Percentiles rank a stretch among this genome's conserved stretches.
Conservation (phyloP, 2,329 filamentous ascomycete genomes). For the Arthrobotrys sphaeroides region DNA sequence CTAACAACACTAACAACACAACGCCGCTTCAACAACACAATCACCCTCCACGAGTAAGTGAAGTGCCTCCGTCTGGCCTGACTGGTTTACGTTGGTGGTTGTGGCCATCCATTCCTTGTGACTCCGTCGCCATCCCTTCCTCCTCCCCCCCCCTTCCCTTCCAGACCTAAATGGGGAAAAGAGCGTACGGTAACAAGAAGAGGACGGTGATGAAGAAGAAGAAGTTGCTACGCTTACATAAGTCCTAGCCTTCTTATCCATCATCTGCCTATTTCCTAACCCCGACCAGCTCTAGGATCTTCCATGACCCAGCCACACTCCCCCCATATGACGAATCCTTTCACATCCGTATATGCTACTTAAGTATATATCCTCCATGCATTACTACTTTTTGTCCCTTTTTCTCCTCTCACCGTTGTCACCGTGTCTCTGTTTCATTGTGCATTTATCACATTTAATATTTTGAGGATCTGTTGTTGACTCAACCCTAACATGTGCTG, state of each 20-base stretch:
- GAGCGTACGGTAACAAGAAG: no score
- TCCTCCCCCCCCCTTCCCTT: neutral
- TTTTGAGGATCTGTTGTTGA: conserved; percentile 3
- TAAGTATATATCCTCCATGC: neutral
- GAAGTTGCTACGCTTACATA: neutral
- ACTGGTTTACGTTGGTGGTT: neutral
- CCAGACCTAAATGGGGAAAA: neutral
- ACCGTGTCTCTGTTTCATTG: neutral
- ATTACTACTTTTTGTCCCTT: neutral
- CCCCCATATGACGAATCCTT: conserved; percentile 47
- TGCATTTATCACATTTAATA: neutral
- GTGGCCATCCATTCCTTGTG: conserved; percentile 24
- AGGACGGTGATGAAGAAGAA: neutral
- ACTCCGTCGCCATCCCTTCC: neutral
- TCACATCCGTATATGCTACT: neutral
- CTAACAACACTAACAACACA: no score
- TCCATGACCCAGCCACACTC: conserved; percentile 34
- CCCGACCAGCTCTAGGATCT: conserved; percentile 38
- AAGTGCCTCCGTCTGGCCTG: conserved; percentile 1
- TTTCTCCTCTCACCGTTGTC: neutral
- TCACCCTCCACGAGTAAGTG: neutral
- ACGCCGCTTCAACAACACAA: conserved; percentile 12
- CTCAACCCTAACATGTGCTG: conserved; percentile 3
- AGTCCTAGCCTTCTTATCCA: neutral
- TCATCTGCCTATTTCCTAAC: conserved; percentile 42